Evolutionary conservation across 345 rosid genomes (phyloP).

Genomic region (Geranium brycei): DNA sequence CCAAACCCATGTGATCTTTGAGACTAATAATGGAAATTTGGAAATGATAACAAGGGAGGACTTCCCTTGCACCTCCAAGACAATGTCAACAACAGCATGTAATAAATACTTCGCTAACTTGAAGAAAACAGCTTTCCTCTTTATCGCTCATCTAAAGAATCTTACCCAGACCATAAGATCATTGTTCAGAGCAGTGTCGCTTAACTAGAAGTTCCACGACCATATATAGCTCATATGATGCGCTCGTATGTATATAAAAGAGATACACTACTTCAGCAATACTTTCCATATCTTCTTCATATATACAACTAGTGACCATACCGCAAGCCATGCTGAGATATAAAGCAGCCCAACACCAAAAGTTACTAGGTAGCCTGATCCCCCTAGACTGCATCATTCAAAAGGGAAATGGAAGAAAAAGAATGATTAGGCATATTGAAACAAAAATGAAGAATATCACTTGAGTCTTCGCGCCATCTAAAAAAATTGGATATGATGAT

Average conservation of each 20-base stretch:
- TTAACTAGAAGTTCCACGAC: neutral
- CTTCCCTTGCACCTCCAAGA: neutral
- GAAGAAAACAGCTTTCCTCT: neutral
- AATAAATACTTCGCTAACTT: neutral
- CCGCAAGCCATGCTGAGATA: conserved; percentile 80
- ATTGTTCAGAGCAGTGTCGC: neutral
- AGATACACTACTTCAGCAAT: conserved; percentile 41
- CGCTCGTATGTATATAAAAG: neutral
- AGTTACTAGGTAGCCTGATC: conserved; percentile 34
- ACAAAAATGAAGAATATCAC: neutral
- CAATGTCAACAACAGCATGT: neutral
- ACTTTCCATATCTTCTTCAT: conserved; percentile 74
- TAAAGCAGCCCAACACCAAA: conserved; percentile 74
- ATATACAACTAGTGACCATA: conserved; percentile 82
- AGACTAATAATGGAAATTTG: neutral
- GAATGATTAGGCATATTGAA: conserved; percentile 1
- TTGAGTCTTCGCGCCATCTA: neutral
- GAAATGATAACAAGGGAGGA: neutral
- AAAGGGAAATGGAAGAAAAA: neutral
- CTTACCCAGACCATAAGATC: neutral
- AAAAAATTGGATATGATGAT: neutral
- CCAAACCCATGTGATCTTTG: too few species aligned
- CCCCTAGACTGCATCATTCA: conserved; percentile 40
- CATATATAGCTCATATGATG: neutral
- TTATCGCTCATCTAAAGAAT: neutral